Conservation (phyloP, 768 basidiomycete species). For the Amylocystis lapponica region DNA sequence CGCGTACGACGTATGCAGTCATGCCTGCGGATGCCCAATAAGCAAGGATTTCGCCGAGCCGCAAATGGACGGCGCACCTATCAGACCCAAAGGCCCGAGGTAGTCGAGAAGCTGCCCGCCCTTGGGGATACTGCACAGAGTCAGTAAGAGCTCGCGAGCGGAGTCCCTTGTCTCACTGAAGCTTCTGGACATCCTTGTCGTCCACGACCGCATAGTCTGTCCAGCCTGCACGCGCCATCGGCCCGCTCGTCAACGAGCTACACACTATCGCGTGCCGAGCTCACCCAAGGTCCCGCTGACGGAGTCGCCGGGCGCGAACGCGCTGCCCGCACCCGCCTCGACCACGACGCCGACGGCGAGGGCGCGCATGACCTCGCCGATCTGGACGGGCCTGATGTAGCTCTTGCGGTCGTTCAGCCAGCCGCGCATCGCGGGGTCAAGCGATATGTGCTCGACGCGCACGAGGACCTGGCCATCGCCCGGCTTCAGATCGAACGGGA, state of each 20-base stretch:
- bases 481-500: constrained; percentile 49
- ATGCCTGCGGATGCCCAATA: constrained; percentile 58
- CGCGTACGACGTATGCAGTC: constrained; percentile 83
- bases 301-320: constrained; percentile 58
- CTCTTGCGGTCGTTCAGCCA: constrained; percentile 72
- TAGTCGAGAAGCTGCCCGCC: constrained; percentile 71
- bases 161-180: constrained; percentile 41
- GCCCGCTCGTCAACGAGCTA: too few species aligned
- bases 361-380: constrained; percentile 67
- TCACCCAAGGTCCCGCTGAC: constrained; percentile 60
- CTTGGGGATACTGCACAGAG: constrained; percentile 39
- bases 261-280: constrained; percentile 22
- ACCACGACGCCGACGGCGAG: constrained; percentile 61
- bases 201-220: constrained; percentile 64
- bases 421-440: constrained; percentile 88
- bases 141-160: background rate
- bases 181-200: constrained; percentile 43
- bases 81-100: constrained; percentile 69
- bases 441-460: constrained; percentile 68
- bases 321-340: constrained; percentile 46
- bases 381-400: constrained; percentile 55
- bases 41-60: background rate
- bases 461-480: constrained; percentile 57
- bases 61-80: constrained; percentile 39
- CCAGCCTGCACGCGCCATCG: constrained; percentile 59